Base-by-base conservation (phyloP, 805 yeast species). In the Dipodascus geniculatus region DNA sequence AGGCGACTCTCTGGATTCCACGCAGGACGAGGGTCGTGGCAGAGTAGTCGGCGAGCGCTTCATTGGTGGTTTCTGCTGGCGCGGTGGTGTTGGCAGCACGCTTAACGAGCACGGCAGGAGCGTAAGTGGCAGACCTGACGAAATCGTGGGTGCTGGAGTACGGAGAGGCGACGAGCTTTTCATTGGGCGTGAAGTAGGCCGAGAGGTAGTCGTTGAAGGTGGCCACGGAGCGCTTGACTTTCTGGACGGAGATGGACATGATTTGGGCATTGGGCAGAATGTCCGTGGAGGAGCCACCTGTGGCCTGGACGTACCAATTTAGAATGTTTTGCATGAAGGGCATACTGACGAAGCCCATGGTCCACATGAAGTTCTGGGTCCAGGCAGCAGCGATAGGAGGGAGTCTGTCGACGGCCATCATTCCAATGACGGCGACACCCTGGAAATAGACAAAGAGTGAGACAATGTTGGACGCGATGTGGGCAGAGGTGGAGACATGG, bases 371-470 rank as follows among this genome's bases (percentile, higher is more conserved):
- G 72, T 91, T 93, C 70, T 91, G 96, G 31, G 95, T 82, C 99
- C 99, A 91, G 1, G 98, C 90, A 2, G 96, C 88, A 2, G 97
- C 98, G 60, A 93, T 90, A 1, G 99, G 99, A 1, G 99, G 99
- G 20, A 88, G 86, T 56, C 80, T 74, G 19, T 87, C 79, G 28
- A 91, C 97, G 54, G 95, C 96, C 89, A 89, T 84, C 96, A 93
- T 90, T n/a, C 96, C 79, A 19, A 91, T 84, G 55, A 91, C 82
- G 19, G 97, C 96, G 60, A 93, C 75, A 54, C 86, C 81, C 73
- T 93, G 99, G 79, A 91, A 93, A 70, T 93, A 93, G 53, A 89
- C 82, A 70, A 93, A 93, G 56, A 93, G 74, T 1, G 97, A 87
- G 65, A 91, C 83, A 17, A 96, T 84, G 71, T 93, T 93, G 17